Base-by-base conservation (phyloP, 2,329 filamentous ascomycete genomes). In the Diaporthe batatas region DNA sequence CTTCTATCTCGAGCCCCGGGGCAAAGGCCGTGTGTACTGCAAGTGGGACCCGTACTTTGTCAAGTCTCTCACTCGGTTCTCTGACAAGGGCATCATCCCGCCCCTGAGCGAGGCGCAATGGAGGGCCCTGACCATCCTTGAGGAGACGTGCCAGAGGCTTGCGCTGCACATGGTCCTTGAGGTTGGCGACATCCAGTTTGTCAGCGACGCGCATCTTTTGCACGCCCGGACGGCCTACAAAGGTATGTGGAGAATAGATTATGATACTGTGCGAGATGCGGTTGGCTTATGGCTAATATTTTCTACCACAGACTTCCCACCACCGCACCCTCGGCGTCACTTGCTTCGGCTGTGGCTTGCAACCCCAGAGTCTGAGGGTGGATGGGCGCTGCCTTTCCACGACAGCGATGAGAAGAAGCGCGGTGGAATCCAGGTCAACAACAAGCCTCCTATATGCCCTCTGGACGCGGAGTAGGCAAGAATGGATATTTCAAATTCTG, bases 31-130 rank as follows among this genome's bases (percentile, higher is more conserved):
- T 18, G 89, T 96, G 14, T 95, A 94, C 83, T 91, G 90, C 81
- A 97, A 97, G 86, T 97, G 92, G 91, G 95, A 97, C 79, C 95
- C 95, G 1, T 97, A 97, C 87, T 97, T 93, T 81, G 90, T 97
- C 73, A 90, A 90, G 75, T 94, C 92, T 11, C 86, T 97, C 10
- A 87, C 84, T 25, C 90, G 94, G 36, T 96, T 96, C 84, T 93
- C 90, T 0, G 90, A 94, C 79, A 82, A 83, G 23, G 94, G 73
- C 44, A 49, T 73, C 25, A 73, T 97, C 74, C 94, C 94, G 7
- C 84, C 92, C 0, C 85, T 97, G 49, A 93, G 91, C 8, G 82
- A 86, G 0, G 92, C 88, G 72, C 94, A 97, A 83, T 77, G 87
- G 69, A 89, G 91, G 73, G 94, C 94, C 2, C 83, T 92, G 8